phyloP scores from a whole-genome alignment of 2,329 filamentous ascomycete genomes.

The Didymella pomorum region DNA sequence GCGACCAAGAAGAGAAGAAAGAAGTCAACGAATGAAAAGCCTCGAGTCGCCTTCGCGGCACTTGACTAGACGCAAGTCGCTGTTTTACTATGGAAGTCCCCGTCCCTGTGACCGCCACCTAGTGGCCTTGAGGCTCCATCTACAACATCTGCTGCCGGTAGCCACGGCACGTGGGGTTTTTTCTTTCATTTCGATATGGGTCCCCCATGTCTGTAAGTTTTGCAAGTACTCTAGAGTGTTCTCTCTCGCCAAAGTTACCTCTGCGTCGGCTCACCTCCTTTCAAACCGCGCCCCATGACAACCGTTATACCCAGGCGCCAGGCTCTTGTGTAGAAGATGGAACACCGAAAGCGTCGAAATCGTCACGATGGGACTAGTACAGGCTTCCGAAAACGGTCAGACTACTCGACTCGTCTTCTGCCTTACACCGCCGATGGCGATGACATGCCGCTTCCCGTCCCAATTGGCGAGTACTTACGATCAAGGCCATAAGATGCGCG shows the following conservation, averaged over 20 bases:
- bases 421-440: background rate
- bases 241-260: constrained; percentile 3
- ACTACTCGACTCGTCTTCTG: constrained; percentile 8
- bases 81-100: constrained; percentile 11
- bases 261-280: constrained; percentile 10
- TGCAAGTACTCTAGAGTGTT: background rate
- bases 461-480: background rate
- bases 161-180: background rate
- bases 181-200: background rate
- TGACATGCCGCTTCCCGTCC: constrained; percentile 4
- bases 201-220: background rate
- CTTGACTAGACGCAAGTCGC: constrained; percentile 8
- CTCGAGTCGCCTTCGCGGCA: background rate
- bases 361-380: constrained; percentile 1
- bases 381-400: background rate
- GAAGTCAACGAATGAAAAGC: constrained; percentile 2
- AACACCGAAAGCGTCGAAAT: constrained; percentile 4
- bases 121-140: constrained; percentile 6
- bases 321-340: background rate
- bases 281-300: background rate
- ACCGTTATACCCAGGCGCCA: constrained; percentile 2
- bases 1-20: background rate
- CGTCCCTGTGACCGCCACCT: constrained; percentile 5
- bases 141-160: background rate
- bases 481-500: background rate